A percentile compares a stretch with the other conserved stretches of the same genome.
phyloP scores from a whole-genome alignment of 2,329 filamentous ascomycete species.

The Penicillium sp. region DNA sequence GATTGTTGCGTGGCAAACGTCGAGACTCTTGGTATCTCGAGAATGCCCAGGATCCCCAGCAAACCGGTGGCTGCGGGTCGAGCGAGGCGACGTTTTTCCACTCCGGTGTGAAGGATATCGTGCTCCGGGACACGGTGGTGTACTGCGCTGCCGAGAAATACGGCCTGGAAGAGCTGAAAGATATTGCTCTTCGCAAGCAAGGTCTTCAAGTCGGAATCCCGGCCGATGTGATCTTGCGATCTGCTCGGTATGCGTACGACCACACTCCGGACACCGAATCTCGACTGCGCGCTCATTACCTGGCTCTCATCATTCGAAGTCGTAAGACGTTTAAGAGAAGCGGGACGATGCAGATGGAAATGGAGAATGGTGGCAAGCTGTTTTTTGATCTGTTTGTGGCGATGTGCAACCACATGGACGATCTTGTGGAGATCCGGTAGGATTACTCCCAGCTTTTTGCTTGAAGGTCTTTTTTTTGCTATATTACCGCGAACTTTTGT shows the following conservation, averaged over 20 bases:
- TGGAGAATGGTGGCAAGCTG: conserved; percentile 91
- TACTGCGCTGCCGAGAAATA: conserved; percentile 93
- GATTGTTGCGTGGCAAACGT: conserved; percentile 82
- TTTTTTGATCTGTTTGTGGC: conserved; percentile 99
- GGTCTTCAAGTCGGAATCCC: conserved; percentile 90
- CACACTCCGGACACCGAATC: conserved; percentile 93
- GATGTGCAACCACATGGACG: conserved; percentile 97
- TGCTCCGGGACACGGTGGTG: conserved; percentile 89
- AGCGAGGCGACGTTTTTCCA: conserved; percentile 78
- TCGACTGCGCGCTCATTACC: conserved; percentile 91
- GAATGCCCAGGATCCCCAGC: conserved; percentile 59
- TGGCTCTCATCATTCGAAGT: conserved; percentile 95
- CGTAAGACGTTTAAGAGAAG: conserved; percentile 97
- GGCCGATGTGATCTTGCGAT: conserved; percentile 85
- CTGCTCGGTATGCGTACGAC: conserved; percentile 91
- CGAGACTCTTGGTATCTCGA: conserved; percentile 89
- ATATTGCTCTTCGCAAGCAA: conserved; percentile 88
- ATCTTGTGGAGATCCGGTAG: conserved; percentile 83
- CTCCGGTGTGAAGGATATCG: conserved; percentile 68
- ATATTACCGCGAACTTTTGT: conserved; percentile 6
- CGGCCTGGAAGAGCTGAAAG: conserved; percentile 88
- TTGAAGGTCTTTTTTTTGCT: conserved; percentile 15
- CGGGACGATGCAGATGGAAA: conserved; percentile 98
- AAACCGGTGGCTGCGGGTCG: conserved; percentile 60
- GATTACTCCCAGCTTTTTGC: conserved; percentile 37